Conservation (phyloP, 805 yeast species). For the Helenozyma rhizophorensis region DNA sequence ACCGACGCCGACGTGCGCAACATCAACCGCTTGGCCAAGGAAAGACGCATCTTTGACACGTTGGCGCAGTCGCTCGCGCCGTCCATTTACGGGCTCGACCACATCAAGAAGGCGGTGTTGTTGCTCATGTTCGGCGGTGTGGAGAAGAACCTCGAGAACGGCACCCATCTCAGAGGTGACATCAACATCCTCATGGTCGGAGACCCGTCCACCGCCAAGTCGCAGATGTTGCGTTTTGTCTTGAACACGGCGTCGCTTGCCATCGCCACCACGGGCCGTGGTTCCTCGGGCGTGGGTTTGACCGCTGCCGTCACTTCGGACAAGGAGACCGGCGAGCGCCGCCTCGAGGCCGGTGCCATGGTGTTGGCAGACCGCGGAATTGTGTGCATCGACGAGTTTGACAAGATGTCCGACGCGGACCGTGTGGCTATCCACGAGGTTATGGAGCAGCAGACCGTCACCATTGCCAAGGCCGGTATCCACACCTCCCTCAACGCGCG, state of each 20-base stretch:
- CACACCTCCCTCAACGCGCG: conserved; percentile 95
- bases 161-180: conserved; percentile 97
- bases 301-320: conserved; percentile 98
- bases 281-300: conserved; percentile 99
- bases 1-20: conserved; percentile 82
- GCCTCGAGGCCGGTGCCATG: conserved; percentile 99
- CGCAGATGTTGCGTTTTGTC: conserved; percentile 91
- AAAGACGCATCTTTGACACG: conserved; percentile 67
- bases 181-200: conserved; percentile 95
- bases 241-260: conserved; percentile 93
- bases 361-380: conserved; percentile 96
- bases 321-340: conserved; percentile 93
- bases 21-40: conserved; percentile 73
- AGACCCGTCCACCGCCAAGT: conserved; percentile 97
- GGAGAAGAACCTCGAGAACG: conserved; percentile 89
- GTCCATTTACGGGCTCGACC: conserved; percentile 88
- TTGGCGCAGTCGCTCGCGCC: conserved; percentile 90
- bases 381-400: conserved; percentile 98
- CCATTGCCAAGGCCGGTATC: conserved; percentile 97
- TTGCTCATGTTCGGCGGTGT: conserved; percentile 91
- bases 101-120: conserved; percentile 85
- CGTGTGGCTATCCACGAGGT: conserved; percentile 99
- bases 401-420: conserved; percentile 95
- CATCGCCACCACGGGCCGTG: conserved; percentile 97
- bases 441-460: conserved; percentile 98